Evolutionary conservation across 2,329 filamentous ascomycete species (phyloP).

Genomic region (Xylariaceae sp.): DNA sequence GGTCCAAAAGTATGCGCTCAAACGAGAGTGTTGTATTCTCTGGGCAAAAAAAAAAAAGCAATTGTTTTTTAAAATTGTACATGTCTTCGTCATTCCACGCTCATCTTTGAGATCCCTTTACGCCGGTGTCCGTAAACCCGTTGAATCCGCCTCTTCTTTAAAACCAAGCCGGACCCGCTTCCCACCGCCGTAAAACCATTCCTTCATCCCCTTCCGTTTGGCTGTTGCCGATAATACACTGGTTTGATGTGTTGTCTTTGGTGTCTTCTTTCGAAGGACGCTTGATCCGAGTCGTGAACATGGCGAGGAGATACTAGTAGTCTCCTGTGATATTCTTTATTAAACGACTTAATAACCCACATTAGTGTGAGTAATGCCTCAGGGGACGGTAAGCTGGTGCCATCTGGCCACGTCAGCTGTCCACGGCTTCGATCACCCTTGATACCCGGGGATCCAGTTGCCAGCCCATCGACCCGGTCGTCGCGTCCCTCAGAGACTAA

Average conservation of each 20-base stretch:
- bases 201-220: conserved; percentile 23
- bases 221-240: conserved; percentile 22
- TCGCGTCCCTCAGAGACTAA: conserved; percentile 57
- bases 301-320: conserved; percentile 22
- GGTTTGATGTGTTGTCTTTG: conserved; percentile 16
- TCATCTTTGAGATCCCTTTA: not conserved
- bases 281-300: conserved; percentile 26
- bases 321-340: conserved; percentile 28
- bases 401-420: conserved; percentile 33
- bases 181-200: conserved; percentile 16
- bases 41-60: too few species aligned
- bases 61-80: not conserved
- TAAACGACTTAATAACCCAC: conserved; percentile 35
- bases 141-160: conserved; percentile 7
- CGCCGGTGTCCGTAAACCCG: conserved; percentile 9
- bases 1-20: too few species aligned
- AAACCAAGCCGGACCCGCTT: conserved; percentile 26
- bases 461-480: conserved; percentile 40
- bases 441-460: conserved; percentile 34
- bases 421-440: conserved; percentile 34
- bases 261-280: conserved; percentile 28
- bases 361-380: conserved; percentile 35
- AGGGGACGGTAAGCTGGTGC: conserved; percentile 35
- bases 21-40: too few species aligned
- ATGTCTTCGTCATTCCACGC: not conserved